Base-by-base conservation (phyloP, 1,139 yeast species). In the Tardiomyces depauwii region DNA sequence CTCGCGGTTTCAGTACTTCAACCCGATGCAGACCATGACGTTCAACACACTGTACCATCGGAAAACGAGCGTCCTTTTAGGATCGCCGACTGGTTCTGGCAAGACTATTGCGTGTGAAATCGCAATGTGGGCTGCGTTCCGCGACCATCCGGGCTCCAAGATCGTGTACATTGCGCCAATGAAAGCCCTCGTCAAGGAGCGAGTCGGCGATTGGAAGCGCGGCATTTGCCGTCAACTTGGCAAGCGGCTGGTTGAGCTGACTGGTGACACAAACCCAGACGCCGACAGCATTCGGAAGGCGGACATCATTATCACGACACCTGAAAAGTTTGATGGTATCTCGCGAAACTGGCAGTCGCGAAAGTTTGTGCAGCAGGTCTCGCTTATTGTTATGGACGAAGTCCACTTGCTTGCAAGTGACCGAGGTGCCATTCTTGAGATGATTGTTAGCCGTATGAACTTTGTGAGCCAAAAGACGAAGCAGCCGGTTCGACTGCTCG, bases 21-120 rank as follows among this genome's bases (percentile, higher is more conserved):
- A 93, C 60, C 98, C 98, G 5, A 89, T 93, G 96, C 98, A 93
- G 65, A 89, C 97, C 0, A 91, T 91, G 97, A 78, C 84, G 0
- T 93, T 93, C 66, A 95, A 89, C 59, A 77, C 95, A 0, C 67
- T 93, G 41, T 93, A 89, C 64, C 82, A 91, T 60, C 68, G 82
- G 2, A 78, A 82, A 53, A 76, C 82, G 2, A 85, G 85, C 62
- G 89, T 83, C 0, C 84, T 93, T 63, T 86, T 93, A 41, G 99
- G 99, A 13, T 89, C 97, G 0, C 99, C 99, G 2, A 93, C 98
- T 1, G 98, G 98, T 28, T 91, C 98, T 0, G 99, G 99, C 54
- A 93, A 93, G 62, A 93, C 98, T 0, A 84, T 91, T 40, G 98
- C 93, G 23, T 96, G 97, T 0, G 99, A 93, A 60, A 68, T 93